Evolutionary conservation across 148 eudicot genomes (phyloP).

Genomic region (Camellia granthamiana): DNA sequence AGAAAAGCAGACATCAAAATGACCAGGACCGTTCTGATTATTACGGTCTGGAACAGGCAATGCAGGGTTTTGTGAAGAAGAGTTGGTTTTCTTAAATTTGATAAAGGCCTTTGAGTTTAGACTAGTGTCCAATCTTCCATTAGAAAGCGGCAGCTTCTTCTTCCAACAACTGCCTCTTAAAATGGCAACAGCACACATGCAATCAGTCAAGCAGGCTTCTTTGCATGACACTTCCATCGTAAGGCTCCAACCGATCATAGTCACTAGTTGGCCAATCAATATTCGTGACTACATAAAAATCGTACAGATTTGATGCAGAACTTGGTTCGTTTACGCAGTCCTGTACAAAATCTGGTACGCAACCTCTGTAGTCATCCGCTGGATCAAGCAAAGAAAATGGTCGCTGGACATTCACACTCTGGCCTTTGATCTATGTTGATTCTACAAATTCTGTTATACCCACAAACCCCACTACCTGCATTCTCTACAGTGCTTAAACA

Average conservation of each 20-base stretch:
- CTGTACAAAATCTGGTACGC: neutral
- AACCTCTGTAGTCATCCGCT: neutral
- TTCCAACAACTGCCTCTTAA: neutral
- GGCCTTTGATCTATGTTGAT: neutral
- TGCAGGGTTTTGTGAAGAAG: neutral
- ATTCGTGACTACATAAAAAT: neutral
- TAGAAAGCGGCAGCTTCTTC: neutral
- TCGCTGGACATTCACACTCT: neutral
- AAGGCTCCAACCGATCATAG: neutral
- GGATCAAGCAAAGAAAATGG: neutral
- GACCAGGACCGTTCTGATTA: no score
- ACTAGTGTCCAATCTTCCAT: neutral
- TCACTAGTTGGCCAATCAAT: neutral
- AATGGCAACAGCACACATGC: no score
- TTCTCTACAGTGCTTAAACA: neutral
- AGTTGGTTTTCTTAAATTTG: neutral
- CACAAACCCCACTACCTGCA: neutral
- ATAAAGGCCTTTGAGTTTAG: neutral
- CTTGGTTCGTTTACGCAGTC: neutral
- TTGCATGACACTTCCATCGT: neutral
- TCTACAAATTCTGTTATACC: neutral
- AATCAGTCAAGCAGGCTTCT: no score
- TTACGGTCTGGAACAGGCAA: no score
- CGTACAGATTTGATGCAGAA: neutral
- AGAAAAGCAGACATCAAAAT: neutral